Conservation (phyloP, 805 yeast species). For the Yarrowia sp. region DNA sequence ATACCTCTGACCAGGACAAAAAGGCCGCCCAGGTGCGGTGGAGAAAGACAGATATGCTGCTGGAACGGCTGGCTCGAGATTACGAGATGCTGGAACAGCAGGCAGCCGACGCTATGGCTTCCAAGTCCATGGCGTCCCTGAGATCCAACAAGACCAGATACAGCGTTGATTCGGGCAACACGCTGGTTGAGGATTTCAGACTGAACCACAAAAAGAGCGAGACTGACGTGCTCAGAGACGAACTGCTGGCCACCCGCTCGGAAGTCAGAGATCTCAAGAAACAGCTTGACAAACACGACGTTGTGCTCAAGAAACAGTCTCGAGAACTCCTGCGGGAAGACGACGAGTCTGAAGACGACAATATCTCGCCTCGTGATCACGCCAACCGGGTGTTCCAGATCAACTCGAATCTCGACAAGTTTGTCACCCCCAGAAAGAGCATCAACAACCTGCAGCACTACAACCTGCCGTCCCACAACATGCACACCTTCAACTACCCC, state of each 20-base stretch:
- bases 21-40: constrained; percentile 23
- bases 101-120: constrained; percentile 15
- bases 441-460: constrained; percentile 11
- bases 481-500: constrained; percentile 14
- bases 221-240: constrained; percentile 12
- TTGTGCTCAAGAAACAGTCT: constrained; percentile 14
- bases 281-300: constrained; percentile 30
- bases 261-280: constrained; percentile 21
- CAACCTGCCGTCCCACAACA: constrained; percentile 1
- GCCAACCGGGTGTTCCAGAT: constrained; percentile 12
- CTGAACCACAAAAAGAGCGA: constrained; percentile 21
- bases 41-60: constrained; percentile 25
- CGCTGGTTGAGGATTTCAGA: constrained; percentile 13
- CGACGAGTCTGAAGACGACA: neutral
- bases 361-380: constrained; percentile 11
- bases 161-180: constrained; percentile 17
- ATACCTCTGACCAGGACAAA: constrained; percentile 2
- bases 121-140: constrained; percentile 18
- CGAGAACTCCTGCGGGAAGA: constrained; percentile 15
- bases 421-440: constrained; percentile 13
- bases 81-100: constrained; percentile 28
- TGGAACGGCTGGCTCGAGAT: constrained; percentile 30
- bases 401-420: constrained; percentile 6
- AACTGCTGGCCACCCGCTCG: constrained; percentile 10
- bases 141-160: constrained; percentile 6